phyloP scores from a whole-genome alignment of 116 monocot genomes.

The Iris pallida region DNA sequence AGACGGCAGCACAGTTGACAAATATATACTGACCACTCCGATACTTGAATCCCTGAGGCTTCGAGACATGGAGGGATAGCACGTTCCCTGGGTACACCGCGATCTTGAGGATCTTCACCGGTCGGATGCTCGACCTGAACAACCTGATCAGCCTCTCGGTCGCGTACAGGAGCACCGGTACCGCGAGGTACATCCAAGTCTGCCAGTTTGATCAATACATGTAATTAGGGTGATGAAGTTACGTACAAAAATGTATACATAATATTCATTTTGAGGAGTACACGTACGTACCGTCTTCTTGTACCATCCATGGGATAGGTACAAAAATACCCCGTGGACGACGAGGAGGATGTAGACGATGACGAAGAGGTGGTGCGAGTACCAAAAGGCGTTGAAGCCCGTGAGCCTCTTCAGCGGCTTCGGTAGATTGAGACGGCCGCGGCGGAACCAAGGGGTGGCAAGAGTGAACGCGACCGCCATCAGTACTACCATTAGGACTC shows the following conservation, averaged over 20 bases:
- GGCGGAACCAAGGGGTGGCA: slow-evolving; percentile 84
- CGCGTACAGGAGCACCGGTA: slow-evolving; percentile 67
- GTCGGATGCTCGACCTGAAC: slow-evolving; percentile 55
- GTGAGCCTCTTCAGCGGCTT: slow-evolving; percentile 50
- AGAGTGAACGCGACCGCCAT: slow-evolving; percentile 82
- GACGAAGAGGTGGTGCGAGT: slow-evolving; percentile 90
- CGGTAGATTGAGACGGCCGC: slow-evolving; percentile 60
- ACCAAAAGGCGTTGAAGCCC: slow-evolving; percentile 96
- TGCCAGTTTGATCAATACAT: not conserved
- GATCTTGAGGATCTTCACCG: slow-evolving; percentile 80
- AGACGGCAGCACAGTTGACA: slow-evolving; percentile 82
- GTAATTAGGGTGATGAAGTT: not conserved
- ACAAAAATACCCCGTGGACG: slow-evolving; percentile 65
- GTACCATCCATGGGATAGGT: slow-evolving; percentile 56
- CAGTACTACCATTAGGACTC: slow-evolving; percentile 72
- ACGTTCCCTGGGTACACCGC: slow-evolving; percentile 90
- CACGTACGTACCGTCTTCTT: slow-evolving; percentile 69
- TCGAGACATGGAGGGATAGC: slow-evolving; percentile 58
- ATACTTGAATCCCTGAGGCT: slow-evolving; percentile 73
- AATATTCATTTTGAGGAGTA: too few species aligned
- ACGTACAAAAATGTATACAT: not conserved
- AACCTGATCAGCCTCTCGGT: slow-evolving; percentile 53
- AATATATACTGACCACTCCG: slow-evolving; percentile 88
- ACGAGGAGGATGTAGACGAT: slow-evolving; percentile 78
- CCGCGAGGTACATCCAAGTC: slow-evolving; percentile 89